A percentile compares a stretch with the other conserved stretches of the same genome.
Evolutionary conservation across 2,329 filamentous ascomycete species (phyloP).

Genomic region (Thelonectria blattea): DNA sequence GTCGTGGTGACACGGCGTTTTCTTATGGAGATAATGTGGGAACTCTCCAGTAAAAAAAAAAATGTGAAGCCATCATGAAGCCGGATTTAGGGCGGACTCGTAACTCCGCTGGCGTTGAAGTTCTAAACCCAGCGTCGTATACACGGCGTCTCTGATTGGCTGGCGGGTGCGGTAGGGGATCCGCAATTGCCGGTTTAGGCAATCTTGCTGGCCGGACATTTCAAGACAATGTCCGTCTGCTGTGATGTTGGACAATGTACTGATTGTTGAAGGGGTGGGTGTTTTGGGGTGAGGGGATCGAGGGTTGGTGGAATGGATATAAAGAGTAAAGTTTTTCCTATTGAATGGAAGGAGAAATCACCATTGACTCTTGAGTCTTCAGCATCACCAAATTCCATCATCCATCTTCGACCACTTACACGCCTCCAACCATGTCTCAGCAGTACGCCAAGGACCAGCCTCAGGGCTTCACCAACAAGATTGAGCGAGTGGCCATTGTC

Average conservation of each 20-base stretch:
- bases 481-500: slow-evolving; percentile 54
- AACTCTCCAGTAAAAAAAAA: neutral
- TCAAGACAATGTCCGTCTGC: slow-evolving; percentile 12
- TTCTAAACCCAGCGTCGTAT: slow-evolving; percentile 21
- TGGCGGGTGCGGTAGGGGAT: slow-evolving; percentile 6
- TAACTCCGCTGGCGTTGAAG: slow-evolving; percentile 18
- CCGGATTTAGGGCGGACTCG: slow-evolving; percentile 13
- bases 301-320: neutral
- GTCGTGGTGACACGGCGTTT: neutral
- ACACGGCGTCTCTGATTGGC: slow-evolving; percentile 11
- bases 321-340: neutral
- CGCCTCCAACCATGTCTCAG: slow-evolving; percentile 28
- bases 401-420: neutral
- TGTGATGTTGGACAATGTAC: slow-evolving; percentile 7
- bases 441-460: slow-evolving; percentile 46
- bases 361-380: neutral
- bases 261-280: neutral
- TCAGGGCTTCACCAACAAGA: slow-evolving; percentile 46
- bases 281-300: neutral
- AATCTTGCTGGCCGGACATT: slow-evolving; percentile 5
- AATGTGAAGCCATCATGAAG: slow-evolving; percentile 9
- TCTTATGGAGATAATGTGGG: neutral
- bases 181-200: neutral
- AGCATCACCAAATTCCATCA: neutral
- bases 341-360: neutral